Conservation (phyloP, 805 yeast species). For the Tetrapisispora arboricola region DNA sequence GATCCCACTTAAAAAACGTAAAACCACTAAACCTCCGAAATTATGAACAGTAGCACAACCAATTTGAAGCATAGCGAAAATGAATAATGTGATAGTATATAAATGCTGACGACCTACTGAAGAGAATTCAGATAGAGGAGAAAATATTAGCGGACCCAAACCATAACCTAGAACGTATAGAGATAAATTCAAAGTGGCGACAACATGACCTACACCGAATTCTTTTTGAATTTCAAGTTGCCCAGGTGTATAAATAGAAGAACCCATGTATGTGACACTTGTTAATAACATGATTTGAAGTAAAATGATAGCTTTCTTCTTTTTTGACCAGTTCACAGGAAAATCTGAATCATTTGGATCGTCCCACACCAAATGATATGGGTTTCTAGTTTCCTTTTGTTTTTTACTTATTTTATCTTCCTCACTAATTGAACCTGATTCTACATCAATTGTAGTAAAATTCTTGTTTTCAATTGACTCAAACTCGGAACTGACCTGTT, state of each 20-base stretch:
- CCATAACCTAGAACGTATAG: slow-evolving; percentile 53
- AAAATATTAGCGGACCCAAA: slow-evolving; percentile 46
- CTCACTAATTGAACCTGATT: no score
- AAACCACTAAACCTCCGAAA: slow-evolving; percentile 40
- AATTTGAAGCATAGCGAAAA: slow-evolving; percentile 43
- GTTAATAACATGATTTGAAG: slow-evolving; percentile 37
- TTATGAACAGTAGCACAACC: slow-evolving; percentile 44
- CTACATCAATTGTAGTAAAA: background rate
- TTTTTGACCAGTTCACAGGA: slow-evolving; percentile 46
- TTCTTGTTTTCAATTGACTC: background rate
- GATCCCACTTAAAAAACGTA: slow-evolving; percentile 47
- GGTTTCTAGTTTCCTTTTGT: slow-evolving; percentile 15
- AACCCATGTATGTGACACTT: slow-evolving; percentile 44
- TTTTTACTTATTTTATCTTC: no score
- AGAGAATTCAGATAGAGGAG: slow-evolving; percentile 50
- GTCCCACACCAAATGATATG: slow-evolving; percentile 18
- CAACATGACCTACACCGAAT: slow-evolving; percentile 35
- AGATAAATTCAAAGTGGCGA: slow-evolving; percentile 42
- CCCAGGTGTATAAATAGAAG: slow-evolving; percentile 48
- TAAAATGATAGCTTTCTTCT: slow-evolving; percentile 32
- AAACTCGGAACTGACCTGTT: background rate
- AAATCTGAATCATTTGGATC: slow-evolving; percentile 39
- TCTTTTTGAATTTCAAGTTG: slow-evolving; percentile 34
- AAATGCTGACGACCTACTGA: slow-evolving; percentile 43
- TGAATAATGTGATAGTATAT: slow-evolving; percentile 36